phyloP scores from a whole-genome alignment of 345 rosid genomes.

The Eucalyptus regnans region DNA sequence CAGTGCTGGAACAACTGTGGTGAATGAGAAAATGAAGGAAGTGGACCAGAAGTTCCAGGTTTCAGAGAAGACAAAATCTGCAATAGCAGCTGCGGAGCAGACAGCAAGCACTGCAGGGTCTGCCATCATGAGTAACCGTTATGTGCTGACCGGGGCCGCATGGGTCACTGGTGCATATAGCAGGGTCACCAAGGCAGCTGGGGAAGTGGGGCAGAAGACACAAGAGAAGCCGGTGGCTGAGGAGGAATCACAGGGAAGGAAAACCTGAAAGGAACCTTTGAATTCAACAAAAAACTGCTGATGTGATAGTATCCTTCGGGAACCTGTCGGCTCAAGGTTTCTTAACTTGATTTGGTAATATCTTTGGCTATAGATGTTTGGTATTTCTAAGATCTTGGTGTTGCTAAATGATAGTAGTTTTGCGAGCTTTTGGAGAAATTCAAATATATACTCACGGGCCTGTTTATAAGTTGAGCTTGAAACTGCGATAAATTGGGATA shows the following conservation, averaged over 20 bases:
- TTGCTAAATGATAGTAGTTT: not conserved
- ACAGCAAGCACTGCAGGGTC: conserved; percentile 71
- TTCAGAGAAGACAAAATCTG: conserved; percentile 82
- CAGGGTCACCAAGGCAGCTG: conserved; percentile 17
- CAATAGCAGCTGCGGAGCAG: conserved; percentile 76
- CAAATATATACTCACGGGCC: not conserved
- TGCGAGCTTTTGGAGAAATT: not conserved
- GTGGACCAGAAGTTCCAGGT: conserved; percentile 90
- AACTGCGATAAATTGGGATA: not conserved
- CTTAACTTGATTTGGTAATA: not conserved
- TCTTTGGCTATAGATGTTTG: not conserved
- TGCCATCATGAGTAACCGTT: conserved; percentile 73
- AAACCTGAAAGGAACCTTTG: not conserved
- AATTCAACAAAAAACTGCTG: not conserved
- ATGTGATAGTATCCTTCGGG: not conserved
- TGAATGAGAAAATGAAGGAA: conserved; percentile 69
- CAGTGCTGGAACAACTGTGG: conserved; percentile 7
- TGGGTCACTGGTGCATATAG: conserved; percentile 14
- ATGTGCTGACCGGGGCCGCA: conserved; percentile 5
- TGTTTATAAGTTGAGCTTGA: not conserved
- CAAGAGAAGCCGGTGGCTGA: conserved; percentile 6
- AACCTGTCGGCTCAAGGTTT: not conserved
- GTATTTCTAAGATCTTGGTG: not conserved
- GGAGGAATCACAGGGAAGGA: conserved; percentile 2
- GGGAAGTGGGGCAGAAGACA: conserved; percentile 15